These are phyloP conservation scores for Mortierella sp. DNA, from an alignment of 371 early-diverging fungal genomes.

Conservation along the genomic window DNA sequence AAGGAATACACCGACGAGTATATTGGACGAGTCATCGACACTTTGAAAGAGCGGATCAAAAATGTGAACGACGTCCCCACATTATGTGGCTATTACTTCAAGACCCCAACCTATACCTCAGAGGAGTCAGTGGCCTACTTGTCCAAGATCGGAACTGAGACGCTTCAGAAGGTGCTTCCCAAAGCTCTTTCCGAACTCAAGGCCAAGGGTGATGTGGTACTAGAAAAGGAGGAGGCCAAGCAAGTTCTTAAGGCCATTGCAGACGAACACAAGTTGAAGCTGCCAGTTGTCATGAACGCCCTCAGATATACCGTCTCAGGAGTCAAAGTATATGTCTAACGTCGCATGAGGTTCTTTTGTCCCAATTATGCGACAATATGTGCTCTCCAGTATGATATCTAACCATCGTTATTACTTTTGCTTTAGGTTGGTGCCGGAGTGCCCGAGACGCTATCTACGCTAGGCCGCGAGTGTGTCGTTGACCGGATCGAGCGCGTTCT, in stretches of 20 bases:
- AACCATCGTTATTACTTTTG: not conserved
- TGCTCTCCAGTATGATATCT: not conserved
- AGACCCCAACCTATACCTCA: constrained; percentile 66
- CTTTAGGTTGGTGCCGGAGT: constrained; percentile 73
- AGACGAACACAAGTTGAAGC: constrained; percentile 61
- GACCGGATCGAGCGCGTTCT: constrained; percentile 48
- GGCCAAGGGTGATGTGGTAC: not conserved
- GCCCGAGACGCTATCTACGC: constrained; percentile 66
- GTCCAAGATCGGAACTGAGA: constrained; percentile 64
- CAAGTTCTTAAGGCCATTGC: constrained; percentile 31
- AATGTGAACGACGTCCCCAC: constrained; percentile 70
- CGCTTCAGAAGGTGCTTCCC: constrained; percentile 57
- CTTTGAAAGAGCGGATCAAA: constrained; percentile 74
- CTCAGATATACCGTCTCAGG: constrained; percentile 77
- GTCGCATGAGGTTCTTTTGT: not conserved
- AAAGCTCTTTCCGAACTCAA: constrained; percentile 56
- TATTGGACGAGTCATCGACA: constrained; percentile 61
- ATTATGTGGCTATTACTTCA: constrained; percentile 73
- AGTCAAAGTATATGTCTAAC: constrained; percentile 51
- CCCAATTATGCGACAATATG: not conserved
- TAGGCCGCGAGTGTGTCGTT: constrained; percentile 64
- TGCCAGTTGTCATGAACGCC: constrained; percentile 70
- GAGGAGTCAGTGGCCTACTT: constrained; percentile 64
- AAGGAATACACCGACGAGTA: constrained; percentile 53
- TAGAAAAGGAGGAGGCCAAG: constrained; percentile 40